Evolutionary conservation across 31 red algal species (phyloP).

Genomic region (Odonthalia washingtoniensis): DNA sequence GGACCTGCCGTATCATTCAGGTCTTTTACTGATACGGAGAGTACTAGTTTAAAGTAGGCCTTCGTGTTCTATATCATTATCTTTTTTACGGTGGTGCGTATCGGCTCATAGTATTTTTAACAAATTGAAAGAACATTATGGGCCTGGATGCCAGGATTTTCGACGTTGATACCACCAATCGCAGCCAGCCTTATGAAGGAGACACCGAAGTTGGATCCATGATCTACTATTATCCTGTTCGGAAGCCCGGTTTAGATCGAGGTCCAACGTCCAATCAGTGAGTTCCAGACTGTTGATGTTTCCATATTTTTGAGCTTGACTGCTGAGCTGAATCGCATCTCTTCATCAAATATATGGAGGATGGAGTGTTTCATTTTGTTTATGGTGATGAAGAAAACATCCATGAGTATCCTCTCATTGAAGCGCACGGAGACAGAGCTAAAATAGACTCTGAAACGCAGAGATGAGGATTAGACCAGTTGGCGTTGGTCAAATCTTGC

Average conservation of each 20-base stretch:
- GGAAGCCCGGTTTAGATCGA: no score
- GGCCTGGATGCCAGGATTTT: neutral
- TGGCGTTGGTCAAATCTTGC: constrained; percentile 13
- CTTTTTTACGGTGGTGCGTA: no score
- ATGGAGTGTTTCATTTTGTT: neutral
- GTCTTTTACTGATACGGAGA: no score
- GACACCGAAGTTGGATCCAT: no score
- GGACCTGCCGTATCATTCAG: no score
- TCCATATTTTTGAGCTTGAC: neutral
- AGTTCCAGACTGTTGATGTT: no score
- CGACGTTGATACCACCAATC: no score
- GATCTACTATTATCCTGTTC: no score
- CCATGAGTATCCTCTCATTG: constrained; percentile 12
- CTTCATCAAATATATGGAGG: constrained; percentile 14
- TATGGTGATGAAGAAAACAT: neutral
- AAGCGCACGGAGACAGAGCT: neutral
- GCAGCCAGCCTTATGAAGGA: no score
- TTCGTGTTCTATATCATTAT: no score
- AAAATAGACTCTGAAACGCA: constrained; percentile 27
- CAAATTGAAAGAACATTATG: neutral
- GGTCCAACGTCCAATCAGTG: neutral
- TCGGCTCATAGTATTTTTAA: no score
- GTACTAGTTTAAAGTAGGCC: no score
- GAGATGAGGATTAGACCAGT: neutral
- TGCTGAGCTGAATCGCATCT: neutral